Base-by-base conservation (phyloP, 805 yeast genomes). In the Metschnikowia similis region DNA sequence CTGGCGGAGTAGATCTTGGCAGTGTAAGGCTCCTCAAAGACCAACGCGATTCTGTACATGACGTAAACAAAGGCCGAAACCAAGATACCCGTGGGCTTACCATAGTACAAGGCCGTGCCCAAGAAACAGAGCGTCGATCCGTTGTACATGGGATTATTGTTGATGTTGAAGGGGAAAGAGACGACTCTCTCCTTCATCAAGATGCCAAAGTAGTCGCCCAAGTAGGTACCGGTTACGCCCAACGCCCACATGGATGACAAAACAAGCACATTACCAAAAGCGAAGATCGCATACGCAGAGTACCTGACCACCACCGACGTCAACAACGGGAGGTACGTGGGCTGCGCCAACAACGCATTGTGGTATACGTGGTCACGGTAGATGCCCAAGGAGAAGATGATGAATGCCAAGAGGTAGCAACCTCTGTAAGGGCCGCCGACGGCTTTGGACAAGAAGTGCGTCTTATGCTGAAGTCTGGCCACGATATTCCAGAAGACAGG, bases 191-290 rank as follows among this genome's bases (percentile, higher is more conserved):
- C 81, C 54, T 84, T 83, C 94, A 92, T 94, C 60, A 94, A 78
- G 61, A 94, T 91, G 1, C 98, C 98, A 69, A 94, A 94, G 71
- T 94, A 95, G 68, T 94, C 99, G 39, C 99, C 99, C 53, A 94
- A 72, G 63, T 94, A 94, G 9, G 99, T 94, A 26, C 99, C 99
- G 11, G 97, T 92, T 53, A 94, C 82, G 26, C 99, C 99, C 56
- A 94, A 76, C 11, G 86, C 85, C 72, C 82, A 92, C 98, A 94
- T 92, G 21, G 97, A 89, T 30, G 84, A 70, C 31, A 87, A 56
- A 2, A 91, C 98, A 47, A 94, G 79, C 8, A 88, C 68, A 57
- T 91, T 90, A 21, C 99, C 99, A 45, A 75, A 65, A 1, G 67
- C 81, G 57, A 90, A 86, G 2, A 73, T 59, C 1, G 66, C 66